Evolutionary conservation across 257 asterid species (phyloP).

Genomic region (Salvia hispanica): DNA sequence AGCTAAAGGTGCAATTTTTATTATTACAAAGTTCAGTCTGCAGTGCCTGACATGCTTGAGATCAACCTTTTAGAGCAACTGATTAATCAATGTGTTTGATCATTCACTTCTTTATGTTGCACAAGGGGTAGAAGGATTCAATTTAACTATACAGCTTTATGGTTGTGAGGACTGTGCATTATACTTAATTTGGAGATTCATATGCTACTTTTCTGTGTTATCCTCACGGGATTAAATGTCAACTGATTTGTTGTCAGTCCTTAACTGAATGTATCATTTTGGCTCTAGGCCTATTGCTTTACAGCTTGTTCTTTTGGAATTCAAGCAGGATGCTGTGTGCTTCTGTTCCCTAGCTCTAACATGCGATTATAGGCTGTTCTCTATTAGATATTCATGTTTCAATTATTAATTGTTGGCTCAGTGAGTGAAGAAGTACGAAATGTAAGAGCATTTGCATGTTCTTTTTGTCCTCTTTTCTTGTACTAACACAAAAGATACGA

Average conservation of each 20-base stretch:
- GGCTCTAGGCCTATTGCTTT: conserved; percentile 8
- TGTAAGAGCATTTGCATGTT: not conserved
- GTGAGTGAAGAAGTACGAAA: not conserved
- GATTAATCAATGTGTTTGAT: conserved; percentile 9
- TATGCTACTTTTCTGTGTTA: conserved; percentile 8
- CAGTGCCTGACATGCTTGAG: conserved; percentile 1
- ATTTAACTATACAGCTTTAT: not conserved
- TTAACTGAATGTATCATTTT: too few relatives aligned
- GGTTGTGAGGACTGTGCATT: conserved; percentile 5
- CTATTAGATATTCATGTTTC: not conserved
- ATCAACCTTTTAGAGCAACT: not conserved
- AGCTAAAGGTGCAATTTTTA: not conserved
- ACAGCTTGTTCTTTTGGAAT: not conserved
- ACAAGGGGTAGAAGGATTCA: not conserved
- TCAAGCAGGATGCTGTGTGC: not conserved
- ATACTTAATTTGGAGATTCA: not conserved
- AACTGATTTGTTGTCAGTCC: not conserved
- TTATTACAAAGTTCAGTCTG: not conserved
- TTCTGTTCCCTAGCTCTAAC: conserved; percentile 14
- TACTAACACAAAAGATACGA: not conserved
- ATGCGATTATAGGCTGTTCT: conserved; percentile 8
- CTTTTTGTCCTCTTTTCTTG: not conserved
- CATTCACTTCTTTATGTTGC: not conserved
- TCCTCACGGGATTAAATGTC: conserved; percentile 14
- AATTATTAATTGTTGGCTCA: not conserved